These are phyloP conservation scores for Glycine latifolia DNA, from an alignment of 306 rosid species.

Conservation along the genomic window DNA sequence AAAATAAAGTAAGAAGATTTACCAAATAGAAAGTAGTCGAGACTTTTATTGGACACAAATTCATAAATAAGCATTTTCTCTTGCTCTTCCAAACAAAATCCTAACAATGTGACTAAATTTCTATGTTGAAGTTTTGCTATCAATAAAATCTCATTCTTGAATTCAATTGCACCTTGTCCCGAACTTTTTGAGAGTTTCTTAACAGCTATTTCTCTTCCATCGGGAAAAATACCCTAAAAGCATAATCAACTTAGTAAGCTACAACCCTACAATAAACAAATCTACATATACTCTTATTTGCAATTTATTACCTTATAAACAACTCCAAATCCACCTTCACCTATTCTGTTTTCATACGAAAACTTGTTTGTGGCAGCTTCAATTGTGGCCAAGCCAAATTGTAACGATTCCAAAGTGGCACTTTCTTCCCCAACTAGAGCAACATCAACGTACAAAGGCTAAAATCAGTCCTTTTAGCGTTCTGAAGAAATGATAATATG, in stretches of 20 bases:
- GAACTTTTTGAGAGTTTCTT: constrained; percentile 44
- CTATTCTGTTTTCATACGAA: constrained; percentile 46
- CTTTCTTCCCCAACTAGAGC: constrained; percentile 37
- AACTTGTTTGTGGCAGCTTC: constrained; percentile 51
- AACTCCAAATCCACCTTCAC: constrained; percentile 66
- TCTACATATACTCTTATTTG: neutral
- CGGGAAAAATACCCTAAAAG: constrained; percentile 48
- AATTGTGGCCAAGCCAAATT: constrained; percentile 44
- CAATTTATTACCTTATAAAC: constrained; percentile 41
- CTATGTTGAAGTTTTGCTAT: constrained; percentile 37
- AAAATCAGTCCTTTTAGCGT: neutral
- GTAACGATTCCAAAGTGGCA: constrained; percentile 50
- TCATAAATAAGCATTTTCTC: constrained; percentile 39
- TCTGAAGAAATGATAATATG: neutral
- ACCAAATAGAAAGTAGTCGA: constrained; percentile 35
- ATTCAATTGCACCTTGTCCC: constrained; percentile 43
- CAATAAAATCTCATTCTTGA: constrained; percentile 33
- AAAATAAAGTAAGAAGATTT: neutral
- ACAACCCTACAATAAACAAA: neutral
- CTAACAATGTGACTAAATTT: constrained; percentile 32
- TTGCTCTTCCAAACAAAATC: constrained; percentile 15
- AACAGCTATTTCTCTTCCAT: constrained; percentile 53
- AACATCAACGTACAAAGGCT: neutral
- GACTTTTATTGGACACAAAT: constrained; percentile 22
- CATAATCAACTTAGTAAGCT: neutral